Evolutionary conservation across 169 alveolate species (phyloP), one percentile per base, ranked within the genome.

Genomic region (Plasmodium blacklocki): DNA sequence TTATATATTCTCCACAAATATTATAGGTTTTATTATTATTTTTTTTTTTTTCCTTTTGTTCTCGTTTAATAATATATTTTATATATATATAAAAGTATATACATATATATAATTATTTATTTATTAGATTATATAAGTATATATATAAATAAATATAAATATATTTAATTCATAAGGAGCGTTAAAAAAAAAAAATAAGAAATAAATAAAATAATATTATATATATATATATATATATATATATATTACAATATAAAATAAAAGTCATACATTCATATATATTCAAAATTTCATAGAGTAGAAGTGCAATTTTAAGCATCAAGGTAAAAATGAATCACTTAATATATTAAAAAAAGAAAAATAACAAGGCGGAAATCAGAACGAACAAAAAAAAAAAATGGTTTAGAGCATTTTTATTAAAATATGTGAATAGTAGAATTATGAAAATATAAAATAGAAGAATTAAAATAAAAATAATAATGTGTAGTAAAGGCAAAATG

Each of bases 271-370:
- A 60, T 50, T 59, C 64, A 59, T 5, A 39, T 64, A 64, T 11
- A 50, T 54, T 54, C 59, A 66, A 32, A 64, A 66, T 63, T 76
- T 64, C 67, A 64, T 58, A 58, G 64, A 50, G 59, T 50, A n/a
- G 56, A n/a, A 63, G 76, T 39, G 78, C 74, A 76, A 76, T 45
- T 68, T 49, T 45, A 76, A 43, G 64, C 64, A 14, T 56, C 64
- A 56, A 8, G 64, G 32, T 14, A 56, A 39, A 39, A 39, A 39
- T 39, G 47, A 39, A 39, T 39, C 47, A 39, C 47, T 39, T 58
- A 60, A 50, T 74, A 19, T 50, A 56, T 76, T 76, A 64, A 76
- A 76, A 76, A 76, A 23, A 63, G 18, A 47, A 76, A 72, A 76
- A 63, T 26, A 39, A 39, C 8, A 39, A 39, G 47, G 47, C 9